Base-by-base conservation (phyloP, 495 filamentous ascomycete genomes). In the Saxophila tyrrhenica region DNA sequence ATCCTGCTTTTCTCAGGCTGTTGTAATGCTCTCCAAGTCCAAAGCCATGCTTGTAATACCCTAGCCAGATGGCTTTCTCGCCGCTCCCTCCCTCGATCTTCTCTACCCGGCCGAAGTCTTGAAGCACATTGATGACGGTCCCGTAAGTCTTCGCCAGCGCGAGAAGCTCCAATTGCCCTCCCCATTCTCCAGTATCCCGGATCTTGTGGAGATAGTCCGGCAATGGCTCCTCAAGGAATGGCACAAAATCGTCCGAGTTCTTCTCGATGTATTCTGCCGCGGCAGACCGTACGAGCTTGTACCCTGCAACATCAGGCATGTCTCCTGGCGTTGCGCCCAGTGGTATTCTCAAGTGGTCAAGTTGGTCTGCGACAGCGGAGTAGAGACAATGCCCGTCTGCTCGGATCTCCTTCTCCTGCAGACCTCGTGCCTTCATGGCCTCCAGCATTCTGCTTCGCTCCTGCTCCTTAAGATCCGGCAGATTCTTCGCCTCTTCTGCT, bases 341-440 rank as follows among this genome's bases (percentile, higher is more conserved):
- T 22, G 54, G 47, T 11, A 82, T 62, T 2, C 67, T 71, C 13
- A 69, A 54, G 23, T 68, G 65, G 25, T 64, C 66, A 39, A 96
- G 71, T 69, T 95, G 89, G 64, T 89, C 86, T 39, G 91, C 90
- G 42, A 98, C 75, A 1, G 94, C 89, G 7, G 87, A 83, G 70
- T 95, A 98, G n/a, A 98, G 73, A 67, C 92, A 98, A 64, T 98
- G 92, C 0, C 92, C 92, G 64, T 98, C 91, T 0, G 92, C 89
- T 17, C 75, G 78, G 24, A 97, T 88, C 52, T 85, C 80, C 50
- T 85, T 75, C 72, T 97, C 89, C 20, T 70, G 75, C 29, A 97
- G 72, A 2, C 72, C 71, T 48, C 82, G 68, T 10, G 74, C 72
- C 43, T 74, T 68, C 61, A 94, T 86, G 7, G 74, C 76, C 2